Base-by-base conservation (phyloP, 2,329 filamentous ascomycete species). In the Bipolaris zeicola region DNA sequence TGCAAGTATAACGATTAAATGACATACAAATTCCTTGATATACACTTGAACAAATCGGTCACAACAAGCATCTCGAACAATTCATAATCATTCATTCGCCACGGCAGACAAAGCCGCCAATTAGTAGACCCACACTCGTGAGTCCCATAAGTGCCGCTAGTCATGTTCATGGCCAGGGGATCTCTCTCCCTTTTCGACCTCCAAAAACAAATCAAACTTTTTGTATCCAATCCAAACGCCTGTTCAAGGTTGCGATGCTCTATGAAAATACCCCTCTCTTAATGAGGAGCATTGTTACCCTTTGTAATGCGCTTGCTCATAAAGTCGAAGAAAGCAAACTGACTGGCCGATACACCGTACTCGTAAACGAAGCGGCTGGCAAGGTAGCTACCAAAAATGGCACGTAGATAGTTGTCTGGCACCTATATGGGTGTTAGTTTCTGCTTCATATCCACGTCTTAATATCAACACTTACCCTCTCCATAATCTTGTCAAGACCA, bases 261-360 rank as follows among this genome's bases (percentile, higher is more conserved):
- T 13, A 50, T 47, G 31, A 28, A 31, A n/a, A 3, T 24, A 11
- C n/a, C 26, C 3, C 7, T 20, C 34, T 24, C n/a, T 16, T 55
- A 63, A 43, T 54, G 57, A 49, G 57, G 46, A 28, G 51, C 26
- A 16, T 47, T 36, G 31, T 36, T 51, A 18, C 48, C 54, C 63
- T 76, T 78, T 11, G 72, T 70, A 76, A 81, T 81, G 22, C 80
- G 73, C 66, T 80, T 76, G 69, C 79, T 81, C 80, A 82, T 82
- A 67, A 98, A 99, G 76, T 96, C 92, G 79, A 96, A 99, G 83
- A 99, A 99, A 37, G 94, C 92, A 81, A 99, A 98, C 72, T 97
- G 94, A 81, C 89, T 95, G 5, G 95, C 93, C 65, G 86, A 89
- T 75, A 92, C 93, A 70, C 95, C 95, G 75, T 94, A 95, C 76